Evolutionary conservation across 768 basidiomycete genomes (phyloP), one percentile per base, ranked within the genome.

Genomic region (Hygrocybe coccinea): DNA sequence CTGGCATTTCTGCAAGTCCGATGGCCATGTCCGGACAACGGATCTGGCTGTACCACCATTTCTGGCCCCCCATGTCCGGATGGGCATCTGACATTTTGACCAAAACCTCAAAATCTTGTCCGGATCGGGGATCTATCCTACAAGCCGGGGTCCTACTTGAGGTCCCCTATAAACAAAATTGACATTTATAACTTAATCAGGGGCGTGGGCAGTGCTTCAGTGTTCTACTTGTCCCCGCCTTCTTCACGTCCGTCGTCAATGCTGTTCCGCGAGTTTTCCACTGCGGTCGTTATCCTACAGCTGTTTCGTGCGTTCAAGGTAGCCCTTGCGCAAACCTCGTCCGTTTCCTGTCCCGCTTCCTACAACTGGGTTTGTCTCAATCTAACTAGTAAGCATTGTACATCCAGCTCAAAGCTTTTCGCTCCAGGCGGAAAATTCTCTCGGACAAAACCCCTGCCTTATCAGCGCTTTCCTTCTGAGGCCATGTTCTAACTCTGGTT

Each of bases 391-490:
- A n/a, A 65, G 29, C 53, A 24, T 34, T 37, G 49, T 19, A 34
- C 33, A 11, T 41, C 22, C 29, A 24, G 25, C 52, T 29, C 33
- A 36, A 52, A 34, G 47, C 51, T 47, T 35, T 39, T 47, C 34
- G 24, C 45, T 17, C 25, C n/a, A 50, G 60, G 54, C 45, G 12
- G 50, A 41, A 19, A 73, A 70, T 36, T 71, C 66, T 59, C 57
- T 59, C 43, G 25, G n/a, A 34, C 69, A 74, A 50, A 71, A 52
- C 35, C 72, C 73, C 15, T 74, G 73, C 45, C 0, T 60, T 5
- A 51, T 74, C 21, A 41, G 67, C 12, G 65, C 74, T 1, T 70
- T 66, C 58, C 53, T 75, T 8, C 62, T 69, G 48, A 65, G 69
- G 21, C 69, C 59, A 0, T 74, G 73, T 34, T 60, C 36, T 25